phyloP scores from a whole-genome alignment of 2,329 filamentous ascomycete species.

The Emmonsia crescens region DNA sequence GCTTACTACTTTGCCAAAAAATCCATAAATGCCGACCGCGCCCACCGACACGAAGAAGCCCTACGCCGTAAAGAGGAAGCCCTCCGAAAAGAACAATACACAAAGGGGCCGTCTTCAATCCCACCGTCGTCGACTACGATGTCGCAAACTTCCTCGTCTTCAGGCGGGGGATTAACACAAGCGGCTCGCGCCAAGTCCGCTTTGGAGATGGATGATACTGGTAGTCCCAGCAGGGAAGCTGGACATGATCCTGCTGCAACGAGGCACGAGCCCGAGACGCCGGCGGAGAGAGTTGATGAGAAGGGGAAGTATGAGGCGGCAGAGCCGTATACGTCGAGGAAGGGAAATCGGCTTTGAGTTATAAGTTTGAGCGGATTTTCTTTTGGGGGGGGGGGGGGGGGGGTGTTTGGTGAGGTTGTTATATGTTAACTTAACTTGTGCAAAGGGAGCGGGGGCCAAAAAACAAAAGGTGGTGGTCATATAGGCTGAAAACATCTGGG shows the following conservation, averaged over 20 bases:
- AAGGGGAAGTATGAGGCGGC: conserved; percentile 86
- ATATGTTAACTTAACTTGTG: background rate
- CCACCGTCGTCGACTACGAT: background rate
- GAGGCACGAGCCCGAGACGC: conserved; percentile 63
- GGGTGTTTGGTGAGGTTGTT: no score
- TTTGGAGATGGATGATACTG: conserved; percentile 41
- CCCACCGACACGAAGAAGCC: conserved; percentile 54
- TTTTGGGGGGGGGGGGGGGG: no score
- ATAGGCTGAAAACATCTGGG: background rate
- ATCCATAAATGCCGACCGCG: conserved; percentile 83
- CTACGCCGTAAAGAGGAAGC: conserved; percentile 22
- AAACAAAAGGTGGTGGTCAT: background rate
- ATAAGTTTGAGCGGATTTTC: background rate
- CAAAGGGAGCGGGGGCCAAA: background rate
- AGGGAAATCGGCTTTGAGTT: conserved; percentile 77
- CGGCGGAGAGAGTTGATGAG: conserved; percentile 54
- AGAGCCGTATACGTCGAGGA: conserved; percentile 63
- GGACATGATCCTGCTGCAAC: conserved; percentile 75
- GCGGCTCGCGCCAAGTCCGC: conserved; percentile 6
- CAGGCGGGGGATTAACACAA: background rate
- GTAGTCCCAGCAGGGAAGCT: conserved; percentile 62
- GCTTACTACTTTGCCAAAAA: conserved; percentile 95
- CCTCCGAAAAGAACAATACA: conserved; percentile 9
- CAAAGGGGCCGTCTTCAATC: conserved; percentile 13
- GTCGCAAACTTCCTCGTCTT: conserved; percentile 13